Conservation (phyloP, 345 rosid species). For the Jatropha curcas region DNA sequence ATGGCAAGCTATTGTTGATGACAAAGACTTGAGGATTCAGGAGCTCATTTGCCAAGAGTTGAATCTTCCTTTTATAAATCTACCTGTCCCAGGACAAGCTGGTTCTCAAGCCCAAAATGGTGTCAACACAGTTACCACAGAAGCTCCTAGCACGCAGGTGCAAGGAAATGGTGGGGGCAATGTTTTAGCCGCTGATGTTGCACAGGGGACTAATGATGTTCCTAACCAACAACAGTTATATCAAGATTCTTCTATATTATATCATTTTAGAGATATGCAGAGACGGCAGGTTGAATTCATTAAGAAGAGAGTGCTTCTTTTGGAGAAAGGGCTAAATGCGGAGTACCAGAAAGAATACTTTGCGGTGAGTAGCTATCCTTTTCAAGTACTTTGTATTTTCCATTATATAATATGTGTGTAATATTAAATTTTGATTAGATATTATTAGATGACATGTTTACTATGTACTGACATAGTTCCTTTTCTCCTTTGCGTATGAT, state of each 20-base stretch:
- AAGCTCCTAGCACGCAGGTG: conserved; percentile 51
- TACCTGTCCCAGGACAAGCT: conserved; percentile 68
- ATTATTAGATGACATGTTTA: no score
- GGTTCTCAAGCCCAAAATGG: conserved; percentile 68
- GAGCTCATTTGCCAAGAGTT: conserved; percentile 88
- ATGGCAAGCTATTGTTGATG: conserved; percentile 99
- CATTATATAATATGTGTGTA: not conserved
- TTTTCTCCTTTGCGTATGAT: conserved; percentile 22
- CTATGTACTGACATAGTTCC: not conserved
- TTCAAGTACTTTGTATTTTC: not conserved
- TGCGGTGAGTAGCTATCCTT: conserved; percentile 46
- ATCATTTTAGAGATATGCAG: conserved; percentile 89
- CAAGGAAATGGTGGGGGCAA: conserved; percentile 50
- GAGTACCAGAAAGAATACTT: conserved; percentile 63
- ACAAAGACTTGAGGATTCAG: conserved; percentile 82
- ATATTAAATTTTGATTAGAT: not conserved
- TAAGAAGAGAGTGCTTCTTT: conserved; percentile 90
- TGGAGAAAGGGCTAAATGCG: conserved; percentile 77
- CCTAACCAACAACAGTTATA: conserved; percentile 42
- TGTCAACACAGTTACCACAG: conserved; percentile 42
- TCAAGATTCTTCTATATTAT: conserved; percentile 51
- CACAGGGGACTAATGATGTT: conserved; percentile 53
- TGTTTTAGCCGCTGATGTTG: conserved; percentile 43
- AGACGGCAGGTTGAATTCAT: conserved; percentile 89
- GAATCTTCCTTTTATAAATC: conserved; percentile 70